Evolutionary conservation across 208 protist species (phyloP), one percentile per base, ranked within the genome.

Genomic region (Acanthamoeba rhysodes): DNA sequence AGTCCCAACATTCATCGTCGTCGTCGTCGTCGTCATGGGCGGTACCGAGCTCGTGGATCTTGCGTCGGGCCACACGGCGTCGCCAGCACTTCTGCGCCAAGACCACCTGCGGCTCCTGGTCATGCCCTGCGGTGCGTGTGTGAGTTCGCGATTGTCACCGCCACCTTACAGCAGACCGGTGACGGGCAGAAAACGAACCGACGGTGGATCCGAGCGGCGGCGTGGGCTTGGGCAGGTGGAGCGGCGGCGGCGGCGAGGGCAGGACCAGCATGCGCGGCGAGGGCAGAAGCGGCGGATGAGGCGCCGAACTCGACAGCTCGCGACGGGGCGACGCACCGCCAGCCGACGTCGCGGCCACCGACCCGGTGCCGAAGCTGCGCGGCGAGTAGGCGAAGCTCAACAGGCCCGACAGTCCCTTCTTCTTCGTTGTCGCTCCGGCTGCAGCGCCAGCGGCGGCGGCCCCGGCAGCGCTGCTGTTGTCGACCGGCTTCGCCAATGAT

Each of bases 381-480:
- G 70, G 34, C n/a, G 70, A 78, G 70, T 78, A 78, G 34, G 70
- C 70, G 20, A 78, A 78, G 70, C 37, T 78, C 20, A 78, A 29
- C n/a, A 78, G 70, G 70, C 70, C 70, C 37, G 70, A 68, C 62
- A 68, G 62, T 22, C 62, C 62, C 62, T 68, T 68, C 62, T 68
- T 68, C 62, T 68, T 68, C 62, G 12, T 20, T 18, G 59, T 4
- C 62, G 62, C 14, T 1, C 16, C 16, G 53, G 53, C 53, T 1
- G 53, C 53, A 10, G 53, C 6, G 62, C 20, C 62, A 68, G 62
- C 62, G 24, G 22, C 62, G 22, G 16, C 62, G 62, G 62, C 7
- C 62, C 8, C 24, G 2, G 22, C 62, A 10, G 4, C 3, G 53
- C 53, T 18, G 16, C 7, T 68, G 16, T 68, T 41, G 37, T 41